Conservation (phyloP, 768 basidiomycete genomes). For the Baorangia bicolor region DNA sequence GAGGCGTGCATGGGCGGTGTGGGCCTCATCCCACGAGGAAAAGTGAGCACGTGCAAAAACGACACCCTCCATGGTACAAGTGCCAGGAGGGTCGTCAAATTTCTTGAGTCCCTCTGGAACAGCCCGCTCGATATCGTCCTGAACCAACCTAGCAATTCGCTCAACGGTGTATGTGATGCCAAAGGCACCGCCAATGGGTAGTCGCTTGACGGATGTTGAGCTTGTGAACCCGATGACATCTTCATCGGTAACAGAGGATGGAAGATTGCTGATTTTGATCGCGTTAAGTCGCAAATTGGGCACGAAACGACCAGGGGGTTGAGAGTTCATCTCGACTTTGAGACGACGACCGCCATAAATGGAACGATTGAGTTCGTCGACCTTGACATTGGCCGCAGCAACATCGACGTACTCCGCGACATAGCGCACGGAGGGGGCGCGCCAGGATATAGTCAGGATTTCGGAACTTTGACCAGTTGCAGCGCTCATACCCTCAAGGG, state of each 20-base stretch:
- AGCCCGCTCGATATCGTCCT: constrained; percentile 21
- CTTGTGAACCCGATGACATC: constrained; percentile 34
- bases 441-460: constrained; percentile 52
- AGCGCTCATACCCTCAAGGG: constrained; percentile 43
- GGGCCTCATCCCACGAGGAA: constrained; percentile 47
- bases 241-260: constrained; percentile 23
- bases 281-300: constrained; percentile 31
- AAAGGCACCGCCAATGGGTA: constrained; percentile 24
- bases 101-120: constrained; percentile 16
- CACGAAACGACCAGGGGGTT: constrained; percentile 33
- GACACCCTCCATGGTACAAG: constrained; percentile 31
- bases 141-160: constrained; percentile 23
- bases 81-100: constrained; percentile 28
- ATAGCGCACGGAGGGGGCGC: constrained; percentile 44
- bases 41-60: constrained; percentile 45
- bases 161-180: constrained; percentile 20
- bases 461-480: constrained; percentile 34
- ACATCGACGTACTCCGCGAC: constrained; percentile 41
- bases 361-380: constrained; percentile 36
- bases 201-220: constrained; percentile 23
- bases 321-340: constrained; percentile 44
- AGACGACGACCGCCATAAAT: constrained; percentile 44
- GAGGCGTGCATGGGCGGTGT: constrained; percentile 38
- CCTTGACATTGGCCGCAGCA: constrained; percentile 29
- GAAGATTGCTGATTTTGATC: constrained; percentile 46